Conservation (phyloP, 2,329 filamentous ascomycete genomes). For the Knufia petricola region DNA sequence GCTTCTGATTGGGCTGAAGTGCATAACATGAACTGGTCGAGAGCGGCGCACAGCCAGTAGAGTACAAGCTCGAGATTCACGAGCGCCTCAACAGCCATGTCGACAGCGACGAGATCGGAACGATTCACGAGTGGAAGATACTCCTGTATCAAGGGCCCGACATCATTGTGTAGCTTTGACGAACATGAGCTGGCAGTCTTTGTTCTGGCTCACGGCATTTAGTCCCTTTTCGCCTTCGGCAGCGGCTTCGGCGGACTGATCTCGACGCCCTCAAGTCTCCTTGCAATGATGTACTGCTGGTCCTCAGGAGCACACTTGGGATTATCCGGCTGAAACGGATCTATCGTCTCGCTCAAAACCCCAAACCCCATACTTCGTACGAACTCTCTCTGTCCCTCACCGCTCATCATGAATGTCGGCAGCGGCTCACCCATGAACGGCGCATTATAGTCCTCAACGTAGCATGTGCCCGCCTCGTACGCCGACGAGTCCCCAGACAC, state of each 20-base stretch:
- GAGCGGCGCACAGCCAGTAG: slow-evolving; percentile 32
- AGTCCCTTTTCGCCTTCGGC: slow-evolving; percentile 4
- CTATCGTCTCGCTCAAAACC: slow-evolving; percentile 20
- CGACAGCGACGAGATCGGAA: slow-evolving; percentile 38
- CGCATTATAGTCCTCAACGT: slow-evolving; percentile 21
- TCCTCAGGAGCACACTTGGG: slow-evolving; percentile 16
- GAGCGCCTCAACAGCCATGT: slow-evolving; percentile 50
- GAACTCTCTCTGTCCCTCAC: slow-evolving; percentile 18
- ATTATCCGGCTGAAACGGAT: slow-evolving; percentile 21
- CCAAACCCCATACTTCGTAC: slow-evolving; percentile 22
- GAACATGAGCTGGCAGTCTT: too few relatives aligned
- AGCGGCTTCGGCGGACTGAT: slow-evolving; percentile 11
- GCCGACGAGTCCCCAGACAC: slow-evolving; percentile 15
- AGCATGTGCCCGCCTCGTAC: slow-evolving; percentile 21
- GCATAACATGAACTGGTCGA: too few relatives aligned
- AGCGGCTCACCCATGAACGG: slow-evolving; percentile 22
- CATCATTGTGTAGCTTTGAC: too few relatives aligned
- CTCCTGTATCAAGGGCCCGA: too few relatives aligned
- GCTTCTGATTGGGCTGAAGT: too few relatives aligned
- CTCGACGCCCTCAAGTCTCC: slow-evolving; percentile 6
- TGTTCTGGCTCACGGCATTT: too few relatives aligned
- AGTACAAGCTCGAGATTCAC: slow-evolving; percentile 39
- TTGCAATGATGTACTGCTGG: slow-evolving; percentile 16
- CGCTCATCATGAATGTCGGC: slow-evolving; percentile 21
- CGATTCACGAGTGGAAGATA: too few relatives aligned